These are phyloP conservation scores for Ganoderma leucocontextum DNA, from an alignment of 1,284 basidiomycete genomes.

Conservation along the genomic window DNA sequence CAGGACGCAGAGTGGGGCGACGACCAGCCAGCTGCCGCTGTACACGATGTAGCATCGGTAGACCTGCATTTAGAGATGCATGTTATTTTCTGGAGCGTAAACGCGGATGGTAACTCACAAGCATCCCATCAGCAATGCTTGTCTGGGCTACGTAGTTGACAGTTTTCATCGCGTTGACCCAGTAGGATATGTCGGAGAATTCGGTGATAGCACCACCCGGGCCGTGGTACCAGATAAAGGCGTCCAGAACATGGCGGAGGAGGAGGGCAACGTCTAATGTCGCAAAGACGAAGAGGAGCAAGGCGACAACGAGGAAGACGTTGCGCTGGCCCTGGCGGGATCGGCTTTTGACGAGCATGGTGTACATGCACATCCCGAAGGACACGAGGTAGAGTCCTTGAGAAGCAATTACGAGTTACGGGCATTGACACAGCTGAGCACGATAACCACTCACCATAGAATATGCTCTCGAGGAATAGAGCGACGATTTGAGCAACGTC, in stretches of 20 bases:
- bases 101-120: conserved; percentile 29
- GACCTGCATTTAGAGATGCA: conserved; percentile 26
- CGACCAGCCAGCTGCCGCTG: conserved; percentile 25
- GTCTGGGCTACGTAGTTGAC: conserved; percentile 33
- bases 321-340: neutral
- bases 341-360: neutral
- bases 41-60: conserved; percentile 42
- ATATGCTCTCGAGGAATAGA: conserved; percentile 5
- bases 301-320: neutral
- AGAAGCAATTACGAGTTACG: neutral
- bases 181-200: conserved; percentile 38
- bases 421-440: neutral
- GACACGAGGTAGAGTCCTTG: neutral
- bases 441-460: neutral
- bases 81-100: neutral
- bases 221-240: conserved; percentile 39
- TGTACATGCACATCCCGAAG: conserved; percentile 7
- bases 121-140: conserved; percentile 37
- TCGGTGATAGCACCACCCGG: conserved; percentile 34
- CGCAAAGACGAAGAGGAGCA: conserved; percentile 22
- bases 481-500: conserved; percentile 2
- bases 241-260: conserved; percentile 37
- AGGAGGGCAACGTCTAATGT: conserved; percentile 38
- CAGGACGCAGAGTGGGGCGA: neutral
- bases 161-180: conserved; percentile 38